Evolutionary conservation across 139 green algal genomes (phyloP), one percentile per base, ranked within the genome.

Genomic region (Parachlorella kessleri): DNA sequence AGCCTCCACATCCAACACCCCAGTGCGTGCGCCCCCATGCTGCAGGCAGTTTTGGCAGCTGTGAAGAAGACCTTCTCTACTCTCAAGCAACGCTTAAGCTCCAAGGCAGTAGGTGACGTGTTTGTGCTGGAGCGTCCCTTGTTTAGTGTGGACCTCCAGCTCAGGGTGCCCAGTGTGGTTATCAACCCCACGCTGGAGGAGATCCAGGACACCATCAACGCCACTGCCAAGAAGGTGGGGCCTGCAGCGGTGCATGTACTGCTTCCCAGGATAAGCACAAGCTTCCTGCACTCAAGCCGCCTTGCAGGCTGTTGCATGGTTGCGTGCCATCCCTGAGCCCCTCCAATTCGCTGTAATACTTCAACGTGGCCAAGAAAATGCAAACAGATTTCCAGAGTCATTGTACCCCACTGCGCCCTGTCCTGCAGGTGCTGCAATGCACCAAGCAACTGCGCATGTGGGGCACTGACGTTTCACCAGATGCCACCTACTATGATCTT

Each of bases 161-260:
- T 98, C 48, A 93, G 90, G 71, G 89, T 98, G 41, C 94, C 95
- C 4, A 88, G 88, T 30, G 91, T 98, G 24, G 83, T 80, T 41
- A 89, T 97, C 73, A 94, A 92, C 80, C 95, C 95, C 9, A 86
- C 86, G 3, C 88, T 98, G 72, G 93, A 96, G 28, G 92, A 94
- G 26, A 97, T 97, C 66, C 94, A 98, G 91, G 66, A 82, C 10
- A 87, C 92, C 55, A 93, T 98, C 84, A 97, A 96, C 82, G 76
- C 82, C 30, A 92, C 86, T 35, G 91, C 90, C 65, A 94, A 95
- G 79, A 86, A 90, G 87, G 79, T 88, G 30, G 35, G 82, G 4
- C n/a, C n/a, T n/a, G n/a, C n/a, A n/a, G n/a, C n/a, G n/a, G n/a
- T n/a, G n/a, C n/a, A n/a, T n/a, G n/a, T n/a, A n/a, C n/a, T n/a